Conservation (phyloP, 2,329 filamentous ascomycete genomes). For the Coniochaeta ligniaria region DNA sequence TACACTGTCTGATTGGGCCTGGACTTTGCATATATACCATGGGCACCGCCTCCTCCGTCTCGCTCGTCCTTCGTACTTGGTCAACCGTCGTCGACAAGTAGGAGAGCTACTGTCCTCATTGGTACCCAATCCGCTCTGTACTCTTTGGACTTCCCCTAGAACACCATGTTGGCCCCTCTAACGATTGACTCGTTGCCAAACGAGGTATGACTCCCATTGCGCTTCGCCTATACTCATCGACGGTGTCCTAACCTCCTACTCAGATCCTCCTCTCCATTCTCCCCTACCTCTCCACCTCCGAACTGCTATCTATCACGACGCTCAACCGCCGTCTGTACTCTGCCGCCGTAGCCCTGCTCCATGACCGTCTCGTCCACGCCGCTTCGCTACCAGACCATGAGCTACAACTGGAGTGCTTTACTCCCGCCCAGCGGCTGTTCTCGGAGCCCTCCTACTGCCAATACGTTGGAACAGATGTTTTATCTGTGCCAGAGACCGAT, state of each 20-base stretch:
- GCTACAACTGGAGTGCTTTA: constrained; percentile 72
- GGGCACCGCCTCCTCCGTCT: neutral
- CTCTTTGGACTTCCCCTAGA: neutral
- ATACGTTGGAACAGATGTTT: constrained; percentile 55
- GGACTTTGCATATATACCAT: neutral
- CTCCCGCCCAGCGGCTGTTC: constrained; percentile 60
- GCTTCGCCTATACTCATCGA: neutral
- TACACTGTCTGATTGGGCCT: neutral
- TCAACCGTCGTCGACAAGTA: neutral
- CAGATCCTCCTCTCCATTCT: constrained; percentile 25
- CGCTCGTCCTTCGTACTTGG: neutral
- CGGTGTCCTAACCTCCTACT: neutral
- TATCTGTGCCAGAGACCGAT: constrained; percentile 28
- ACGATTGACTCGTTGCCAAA: constrained; percentile 10
- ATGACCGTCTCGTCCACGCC: constrained; percentile 30
- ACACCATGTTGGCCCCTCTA: constrained; percentile 5
- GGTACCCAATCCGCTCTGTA: neutral
- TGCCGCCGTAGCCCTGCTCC: constrained; percentile 17
- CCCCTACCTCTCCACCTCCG: constrained; percentile 16
- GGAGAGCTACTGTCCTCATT: neutral
- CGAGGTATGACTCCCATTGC: constrained; percentile 1
- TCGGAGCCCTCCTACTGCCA: constrained; percentile 62
- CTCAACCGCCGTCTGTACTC: constrained; percentile 23
- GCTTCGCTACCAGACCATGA: constrained; percentile 53
- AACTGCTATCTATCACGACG: constrained; percentile 17